Evolutionary conservation across 257 asterid species (phyloP), one percentile per base, ranked within the genome.

Genomic region (Coffea eugenioides): DNA sequence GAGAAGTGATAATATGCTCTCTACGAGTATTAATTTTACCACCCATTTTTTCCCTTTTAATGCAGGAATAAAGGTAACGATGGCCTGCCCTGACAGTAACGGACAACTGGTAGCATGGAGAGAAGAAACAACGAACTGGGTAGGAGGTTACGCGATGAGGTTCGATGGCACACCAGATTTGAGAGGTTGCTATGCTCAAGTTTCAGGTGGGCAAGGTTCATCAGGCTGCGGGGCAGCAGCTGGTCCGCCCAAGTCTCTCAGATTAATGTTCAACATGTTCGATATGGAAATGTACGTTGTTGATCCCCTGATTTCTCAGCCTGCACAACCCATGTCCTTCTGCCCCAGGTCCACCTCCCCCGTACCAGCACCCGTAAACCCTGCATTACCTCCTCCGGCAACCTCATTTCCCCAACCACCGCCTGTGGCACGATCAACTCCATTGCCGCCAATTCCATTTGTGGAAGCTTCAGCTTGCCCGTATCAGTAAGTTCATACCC

Each of bases 301-400:
- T 54, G 97, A 93, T 76, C 92, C 98, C 1, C 84, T 94, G 92
- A 80, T 94, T 34, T 88, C 94, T 73, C 97, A 91, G 87, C 98
- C 98, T 2, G 85, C 91, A 0, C 74, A 89, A 77, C 97, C 96
- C 2, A 88, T 87, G 94, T 75, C 93, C 18, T 87, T 87, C 67
- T 94, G 98, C 86, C 85, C 93, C 70, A 78, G 83, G 39, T 87
- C 90, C 48, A n/a, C 84, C 43, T 25, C 72, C 70, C 89, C 85
- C 1, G 81, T 14, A 11, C 84, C 81, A 4, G 27, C 48, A 1
- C 90, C 88, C 3, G 77, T 80, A 5, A 36, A 2, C 41, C 85
- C 84, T 13, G 79, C 72, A 71, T 77, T 31, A 34, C 86, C 87
- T 78, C 89, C 90, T 6, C 87, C 89, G 0, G 39, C 80, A n/a